Conservation (phyloP, 1,139 yeast genomes). For the Yamadazyma membranifaciens region DNA sequence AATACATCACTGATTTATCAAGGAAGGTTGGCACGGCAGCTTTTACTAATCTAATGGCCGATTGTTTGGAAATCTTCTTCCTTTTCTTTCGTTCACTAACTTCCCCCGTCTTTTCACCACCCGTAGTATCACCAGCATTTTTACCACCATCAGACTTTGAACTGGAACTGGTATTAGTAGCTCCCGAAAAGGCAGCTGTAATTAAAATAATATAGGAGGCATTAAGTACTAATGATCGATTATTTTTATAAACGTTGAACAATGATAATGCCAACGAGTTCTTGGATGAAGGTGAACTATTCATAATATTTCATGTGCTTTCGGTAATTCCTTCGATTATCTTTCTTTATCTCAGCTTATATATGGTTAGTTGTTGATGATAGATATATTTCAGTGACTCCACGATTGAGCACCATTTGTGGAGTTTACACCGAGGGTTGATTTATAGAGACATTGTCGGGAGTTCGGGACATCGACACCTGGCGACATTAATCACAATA, state of each 20-base stretch:
- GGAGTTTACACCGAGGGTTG: constrained; percentile 5
- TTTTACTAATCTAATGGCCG: constrained; percentile 30
- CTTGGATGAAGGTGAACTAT: not conserved
- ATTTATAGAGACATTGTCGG: not conserved
- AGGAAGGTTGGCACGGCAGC: constrained; percentile 39
- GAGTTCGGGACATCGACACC: no score
- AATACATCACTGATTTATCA: constrained; percentile 37
- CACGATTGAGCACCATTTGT: constrained; percentile 1
- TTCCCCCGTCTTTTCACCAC: constrained; percentile 8
- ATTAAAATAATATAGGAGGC: constrained; percentile 48
- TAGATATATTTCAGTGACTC: constrained; percentile 1
- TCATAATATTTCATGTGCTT: not conserved
- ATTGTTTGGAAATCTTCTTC: constrained; percentile 33
- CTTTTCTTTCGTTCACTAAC: constrained; percentile 19
- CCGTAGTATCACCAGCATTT: constrained; percentile 1
- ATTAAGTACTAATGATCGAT: constrained; percentile 48
- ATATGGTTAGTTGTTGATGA: not conserved
- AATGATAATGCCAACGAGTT: constrained; percentile 23
- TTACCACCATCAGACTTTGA: constrained; percentile 9
- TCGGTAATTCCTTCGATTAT: not conserved
- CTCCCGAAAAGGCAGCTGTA: constrained; percentile 47
- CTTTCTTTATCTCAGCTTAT: not conserved
- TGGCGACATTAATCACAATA: no score
- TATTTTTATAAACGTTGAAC: constrained; percentile 41
- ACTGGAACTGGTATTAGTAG: constrained; percentile 31